Conservation (phyloP, 371 early-diverging fungal species). For the Rhizopus delemar region DNA sequence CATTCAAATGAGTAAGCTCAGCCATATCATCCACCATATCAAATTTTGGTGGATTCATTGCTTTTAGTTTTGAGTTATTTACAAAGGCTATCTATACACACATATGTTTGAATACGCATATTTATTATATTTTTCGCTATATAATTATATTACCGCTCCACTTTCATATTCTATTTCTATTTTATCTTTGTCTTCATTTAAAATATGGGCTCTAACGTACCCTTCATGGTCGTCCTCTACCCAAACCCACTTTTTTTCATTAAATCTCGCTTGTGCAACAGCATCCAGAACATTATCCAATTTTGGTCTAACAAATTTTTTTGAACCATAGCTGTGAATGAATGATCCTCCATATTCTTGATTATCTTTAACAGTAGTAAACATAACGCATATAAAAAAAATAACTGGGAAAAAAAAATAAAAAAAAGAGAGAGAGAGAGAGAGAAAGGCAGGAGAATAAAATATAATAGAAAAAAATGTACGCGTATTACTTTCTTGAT, state of each 20-base stretch:
- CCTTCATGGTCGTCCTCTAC: slow-evolving; percentile 89
- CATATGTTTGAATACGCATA: not conserved
- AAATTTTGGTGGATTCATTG: slow-evolving; percentile 99
- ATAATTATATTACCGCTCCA: slow-evolving; percentile 51
- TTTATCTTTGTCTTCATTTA: slow-evolving; percentile 68
- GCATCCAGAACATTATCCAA: slow-evolving; percentile 62
- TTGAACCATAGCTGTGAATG: slow-evolving; percentile 52
- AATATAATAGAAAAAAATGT: too few relatives aligned
- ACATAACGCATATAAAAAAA: not conserved
- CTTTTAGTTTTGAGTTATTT: slow-evolving; percentile 9
- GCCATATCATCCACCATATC: slow-evolving; percentile 99
- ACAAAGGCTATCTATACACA: slow-evolving; percentile 13
- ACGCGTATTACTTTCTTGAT: not conserved
- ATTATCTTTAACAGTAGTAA: slow-evolving; percentile 4
- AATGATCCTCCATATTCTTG: slow-evolving; percentile 42
- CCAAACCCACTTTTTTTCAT: slow-evolving; percentile 96
- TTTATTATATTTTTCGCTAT: not conserved
- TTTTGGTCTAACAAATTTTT: slow-evolving; percentile 40
- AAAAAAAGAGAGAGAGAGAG: slow-evolving; percentile 10
- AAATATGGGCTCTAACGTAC: slow-evolving; percentile 84
- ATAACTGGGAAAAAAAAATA: slow-evolving; percentile 1
- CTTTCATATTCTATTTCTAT: slow-evolving; percentile 61
- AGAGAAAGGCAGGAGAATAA: not conserved
- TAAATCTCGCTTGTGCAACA: slow-evolving; percentile 75
- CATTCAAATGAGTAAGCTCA: slow-evolving; percentile 96